Base-by-base conservation (phyloP, 352 stramenopile species). In the Aphanomyces cochlioides region DNA sequence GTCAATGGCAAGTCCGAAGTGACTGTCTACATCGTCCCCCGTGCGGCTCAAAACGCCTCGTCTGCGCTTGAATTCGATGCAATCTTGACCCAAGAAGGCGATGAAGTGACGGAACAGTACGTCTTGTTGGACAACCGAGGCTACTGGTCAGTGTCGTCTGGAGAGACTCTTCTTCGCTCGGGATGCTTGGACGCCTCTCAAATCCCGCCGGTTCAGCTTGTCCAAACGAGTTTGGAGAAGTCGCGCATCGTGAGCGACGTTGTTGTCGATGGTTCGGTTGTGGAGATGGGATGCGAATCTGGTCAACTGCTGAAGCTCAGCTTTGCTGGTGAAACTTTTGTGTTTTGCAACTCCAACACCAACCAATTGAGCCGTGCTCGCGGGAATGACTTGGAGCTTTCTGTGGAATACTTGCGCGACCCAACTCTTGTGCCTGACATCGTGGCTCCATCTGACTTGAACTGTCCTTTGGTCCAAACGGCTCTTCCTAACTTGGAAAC, bases 251-350 rank as follows among this genome's bases (percentile, higher is more conserved):
- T 63, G 12, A 15, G 38, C 28, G 28, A 13, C 8, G 56, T 63
- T 1, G 56, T 47, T n/a, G 45, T 45, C 17, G 56, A 17, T 7
- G 21, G 13, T 8, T 15, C 28, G 7, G 17, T 17, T 15, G 28
- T 63, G 17, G 5, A 34, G 12, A 38, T 8, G 7, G 12, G n/a
- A 15, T 63, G 70, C 53, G 21, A 21, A 13, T 48, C 60, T 58
- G 72, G 72, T 36, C 70, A 72, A 19, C 71, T 78, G 41, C 66
- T 79, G 19, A 67, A 81, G 41, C 50, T 79, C n/a, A 57, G 53
- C 5, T 77, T 81, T 56, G 71, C 76, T 13, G 66, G 71, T 38
- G 76, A 79, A 65, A 63, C 71, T 28, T 81, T 67, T 56, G 76
- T 79, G 21, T 74, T 79, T 37, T 81, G 76, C 58, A 40, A 37